Conservation (phyloP, 1,139 yeast genomes). For the Diutina sp. region DNA sequence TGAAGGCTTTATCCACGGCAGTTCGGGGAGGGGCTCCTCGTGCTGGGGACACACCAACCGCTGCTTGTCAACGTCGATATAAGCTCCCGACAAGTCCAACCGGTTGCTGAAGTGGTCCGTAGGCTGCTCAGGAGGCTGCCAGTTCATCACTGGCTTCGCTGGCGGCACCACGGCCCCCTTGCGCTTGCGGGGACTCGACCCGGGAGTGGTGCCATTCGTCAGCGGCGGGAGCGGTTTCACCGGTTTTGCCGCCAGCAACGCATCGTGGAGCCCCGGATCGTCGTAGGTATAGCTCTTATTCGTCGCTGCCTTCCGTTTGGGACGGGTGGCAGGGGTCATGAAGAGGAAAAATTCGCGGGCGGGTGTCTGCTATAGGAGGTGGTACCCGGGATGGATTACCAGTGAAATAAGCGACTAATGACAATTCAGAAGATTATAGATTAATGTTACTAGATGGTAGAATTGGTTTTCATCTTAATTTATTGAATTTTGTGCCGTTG, state of each 20-base stretch:
- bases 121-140: conserved; percentile 24
- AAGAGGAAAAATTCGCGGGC: background rate
- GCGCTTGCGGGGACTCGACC: conserved; percentile 3
- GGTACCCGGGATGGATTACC: background rate
- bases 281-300: conserved; percentile 30
- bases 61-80: conserved; percentile 18
- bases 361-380: background rate
- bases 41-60: conserved; percentile 24
- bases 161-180: background rate
- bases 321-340: conserved; percentile 13
- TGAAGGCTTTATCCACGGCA: background rate
- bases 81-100: conserved; percentile 22
- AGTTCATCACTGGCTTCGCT: conserved; percentile 17
- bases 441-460: no score
- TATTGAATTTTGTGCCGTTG: no score
- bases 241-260: background rate
- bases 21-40: background rate
- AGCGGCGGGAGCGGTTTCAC: background rate
- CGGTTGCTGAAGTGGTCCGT: conserved; percentile 25
- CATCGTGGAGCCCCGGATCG: conserved; percentile 14
- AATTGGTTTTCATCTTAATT: no score
- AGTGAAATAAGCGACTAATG: background rate
- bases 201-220: background rate
- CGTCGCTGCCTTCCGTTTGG: conserved; percentile 32
- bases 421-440: background rate